A percentile compares a stretch with the other conserved stretches of the same genome.
These are phyloP conservation scores for Protea cynaroides DNA, from an alignment of 164 flowering plant genomes.

Conservation along the genomic window DNA sequence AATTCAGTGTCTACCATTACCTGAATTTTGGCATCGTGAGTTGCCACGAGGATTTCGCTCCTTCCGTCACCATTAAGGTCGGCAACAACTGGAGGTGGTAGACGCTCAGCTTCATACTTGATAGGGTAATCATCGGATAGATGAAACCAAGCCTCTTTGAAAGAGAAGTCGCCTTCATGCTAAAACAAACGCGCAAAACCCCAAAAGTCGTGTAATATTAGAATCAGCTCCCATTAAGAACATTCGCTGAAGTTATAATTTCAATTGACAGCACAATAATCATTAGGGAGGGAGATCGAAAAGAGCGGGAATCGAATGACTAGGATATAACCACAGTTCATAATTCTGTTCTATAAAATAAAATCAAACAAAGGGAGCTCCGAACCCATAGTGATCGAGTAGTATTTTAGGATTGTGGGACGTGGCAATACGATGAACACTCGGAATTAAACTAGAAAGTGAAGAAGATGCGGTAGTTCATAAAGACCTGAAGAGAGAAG, in stretches of 20 bases:
- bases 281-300: neutral
- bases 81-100: constrained; percentile 88
- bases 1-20: constrained; percentile 20
- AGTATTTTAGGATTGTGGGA: constrained; percentile 2
- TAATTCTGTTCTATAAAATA: neutral
- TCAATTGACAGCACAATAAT: neutral
- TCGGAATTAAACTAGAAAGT: neutral
- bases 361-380: neutral
- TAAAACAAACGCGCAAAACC: constrained; percentile 10
- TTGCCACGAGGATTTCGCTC: constrained; percentile 84
- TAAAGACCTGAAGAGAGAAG: constrained; percentile 89
- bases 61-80: constrained; percentile 95
- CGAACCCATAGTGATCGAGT: neutral
- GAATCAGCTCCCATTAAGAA: neutral
- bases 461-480: neutral
- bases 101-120: constrained; percentile 87
- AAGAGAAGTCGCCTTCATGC: constrained; percentile 96
- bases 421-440: neutral
- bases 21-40: constrained; percentile 97
- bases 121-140: constrained; percentile 87
- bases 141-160: constrained; percentile 94
- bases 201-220: neutral
- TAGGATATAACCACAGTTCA: neutral
- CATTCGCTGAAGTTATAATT: neutral
- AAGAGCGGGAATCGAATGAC: neutral